Evolutionary conservation across 306 rosid genomes (phyloP).

Genomic region (Lathyrus aphaca): DNA sequence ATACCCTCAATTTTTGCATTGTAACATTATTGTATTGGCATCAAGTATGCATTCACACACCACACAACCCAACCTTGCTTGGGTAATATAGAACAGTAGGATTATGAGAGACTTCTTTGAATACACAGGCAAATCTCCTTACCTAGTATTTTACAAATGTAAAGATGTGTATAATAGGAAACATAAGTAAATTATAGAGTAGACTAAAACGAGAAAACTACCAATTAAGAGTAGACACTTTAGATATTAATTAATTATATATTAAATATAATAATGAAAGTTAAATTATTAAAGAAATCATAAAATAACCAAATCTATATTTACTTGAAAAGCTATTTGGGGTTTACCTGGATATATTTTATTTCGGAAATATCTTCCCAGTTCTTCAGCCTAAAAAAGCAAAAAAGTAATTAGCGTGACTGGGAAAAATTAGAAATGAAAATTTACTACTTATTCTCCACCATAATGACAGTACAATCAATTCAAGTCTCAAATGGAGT

Average conservation of each 20-base stretch:
- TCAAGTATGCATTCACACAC: not conserved
- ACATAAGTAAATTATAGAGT: not conserved
- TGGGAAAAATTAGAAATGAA: constrained; percentile 30
- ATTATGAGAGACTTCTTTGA: constrained; percentile 8
- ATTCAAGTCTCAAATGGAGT: constrained; percentile 27
- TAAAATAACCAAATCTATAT: constrained; percentile 16
- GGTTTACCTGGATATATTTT: constrained; percentile 93
- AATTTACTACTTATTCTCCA: constrained; percentile 21
- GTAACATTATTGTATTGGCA: not conserved
- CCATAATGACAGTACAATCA: constrained; percentile 18
- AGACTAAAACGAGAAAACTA: not conserved
- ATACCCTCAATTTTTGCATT: not conserved
- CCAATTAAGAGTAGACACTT: not conserved
- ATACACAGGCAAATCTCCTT: not conserved
- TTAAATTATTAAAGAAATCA: constrained; percentile 2
- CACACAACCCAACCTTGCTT: not conserved
- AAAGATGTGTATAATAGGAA: constrained; percentile 18
- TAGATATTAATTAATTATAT: not conserved
- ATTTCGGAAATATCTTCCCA: constrained; percentile 94
- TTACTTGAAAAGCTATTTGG: constrained; percentile 25
- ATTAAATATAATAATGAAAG: not conserved
- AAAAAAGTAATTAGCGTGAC: constrained; percentile 27
- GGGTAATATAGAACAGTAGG: not conserved
- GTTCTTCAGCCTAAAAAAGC: constrained; percentile 89
- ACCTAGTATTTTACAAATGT: constrained; percentile 12